Evolutionary conservation across 441 rosid species (phyloP), one percentile per base, ranked within the genome.

Genomic region (Rhodomyrtus psidioides): DNA sequence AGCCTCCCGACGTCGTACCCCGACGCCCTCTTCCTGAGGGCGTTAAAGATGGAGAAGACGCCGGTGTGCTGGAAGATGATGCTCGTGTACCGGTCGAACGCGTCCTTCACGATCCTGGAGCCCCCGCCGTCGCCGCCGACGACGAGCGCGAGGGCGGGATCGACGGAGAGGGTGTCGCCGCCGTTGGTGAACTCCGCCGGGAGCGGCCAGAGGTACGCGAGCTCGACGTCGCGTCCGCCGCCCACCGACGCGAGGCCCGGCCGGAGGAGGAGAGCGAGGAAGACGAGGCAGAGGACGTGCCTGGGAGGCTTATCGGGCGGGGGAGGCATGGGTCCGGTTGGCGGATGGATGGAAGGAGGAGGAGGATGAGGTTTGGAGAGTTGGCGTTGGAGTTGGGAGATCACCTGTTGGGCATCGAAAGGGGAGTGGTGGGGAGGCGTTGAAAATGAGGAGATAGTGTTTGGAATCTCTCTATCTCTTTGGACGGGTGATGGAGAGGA

Each of bases 171-270:
- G 12, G 96, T 92, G 56, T 83, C 87, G 81, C 83, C 62, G 82
- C 99, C 98, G 86, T 88, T 92, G 55, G 93, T 89, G 88, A 93
- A 93, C n/a, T 92, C 90, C 42, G 93, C 90, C 21, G 99, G 99
- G n/a, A 97, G 91, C 24, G 99, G 99, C 99, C 98, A 97, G 81
- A 97, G 28, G 85, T 92, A 94, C 30, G 98, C 86, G 88, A 90
- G 93, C 24, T 92, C 86, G 54, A 87, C 91, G 19, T 91, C 86
- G 53, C 88, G 93, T 24, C 85, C 86, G 51, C 86, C 89, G 56
- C 83, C n/a, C 34, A 81, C 53, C 30, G 88, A 60, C 39, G 88
- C 84, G 83, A 39, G 44, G 57, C 46, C 17, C 12, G 79, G 49
- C n/a, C 12, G 57, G 2, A 4, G 57, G 19, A 59, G 15, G 83